These are phyloP conservation scores for Kluyveromyces wickerhamii DNA, from an alignment of 805 yeast genomes.

Conservation along the genomic window DNA sequence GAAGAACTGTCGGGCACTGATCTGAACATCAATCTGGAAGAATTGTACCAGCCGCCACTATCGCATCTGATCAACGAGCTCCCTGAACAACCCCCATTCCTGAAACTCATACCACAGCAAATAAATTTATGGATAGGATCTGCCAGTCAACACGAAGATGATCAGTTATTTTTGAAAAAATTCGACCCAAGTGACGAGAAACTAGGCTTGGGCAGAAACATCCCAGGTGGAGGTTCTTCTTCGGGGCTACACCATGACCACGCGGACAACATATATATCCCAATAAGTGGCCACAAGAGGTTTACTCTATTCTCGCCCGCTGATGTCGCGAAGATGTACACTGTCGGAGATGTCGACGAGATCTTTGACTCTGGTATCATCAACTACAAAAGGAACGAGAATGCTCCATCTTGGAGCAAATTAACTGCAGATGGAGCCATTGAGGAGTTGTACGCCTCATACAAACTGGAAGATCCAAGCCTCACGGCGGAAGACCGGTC, in stretches of 20 bases:
- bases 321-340: constrained; percentile 50
- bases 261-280: constrained; percentile 65
- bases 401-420: constrained; percentile 57
- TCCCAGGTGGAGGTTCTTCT: constrained; percentile 54
- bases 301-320: constrained; percentile 61
- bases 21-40: constrained; percentile 37
- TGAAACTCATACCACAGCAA: constrained; percentile 54
- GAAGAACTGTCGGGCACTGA: constrained; percentile 15
- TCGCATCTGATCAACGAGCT: constrained; percentile 33
- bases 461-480: constrained; percentile 28
- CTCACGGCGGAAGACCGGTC: constrained; percentile 8
- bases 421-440: constrained; percentile 58
- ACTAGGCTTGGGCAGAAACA: constrained; percentile 43
- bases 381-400: constrained; percentile 46
- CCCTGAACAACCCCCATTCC: constrained; percentile 37
- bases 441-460: constrained; percentile 39
- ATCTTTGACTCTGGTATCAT: constrained; percentile 58
- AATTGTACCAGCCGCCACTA: constrained; percentile 56
- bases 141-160: constrained; percentile 10
- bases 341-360: constrained; percentile 52
- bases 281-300: constrained; percentile 52
- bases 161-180: constrained; percentile 10
- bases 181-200: constrained; percentile 16
- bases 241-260: constrained; percentile 78
- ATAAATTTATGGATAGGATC: constrained; percentile 68